Conservation (phyloP, 768 basidiomycete species). For the Lyophyllum semitale region DNA sequence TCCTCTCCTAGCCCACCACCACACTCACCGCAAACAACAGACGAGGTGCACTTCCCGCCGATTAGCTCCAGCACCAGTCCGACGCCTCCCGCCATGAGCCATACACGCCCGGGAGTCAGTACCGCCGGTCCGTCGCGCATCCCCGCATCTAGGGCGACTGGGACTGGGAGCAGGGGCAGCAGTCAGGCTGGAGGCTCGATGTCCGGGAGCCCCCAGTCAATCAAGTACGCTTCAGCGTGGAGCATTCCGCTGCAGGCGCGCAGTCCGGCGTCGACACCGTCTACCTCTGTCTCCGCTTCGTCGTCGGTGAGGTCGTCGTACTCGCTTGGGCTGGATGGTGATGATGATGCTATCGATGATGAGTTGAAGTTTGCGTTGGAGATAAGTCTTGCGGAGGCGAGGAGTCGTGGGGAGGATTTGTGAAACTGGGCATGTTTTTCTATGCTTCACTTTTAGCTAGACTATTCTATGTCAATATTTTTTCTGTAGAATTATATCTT, state of each 20-base stretch:
- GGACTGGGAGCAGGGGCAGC: background rate
- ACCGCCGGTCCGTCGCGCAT: constrained; percentile 20
- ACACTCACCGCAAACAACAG: constrained; percentile 32
- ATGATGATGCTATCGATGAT: constrained; percentile 52
- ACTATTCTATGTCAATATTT: background rate
- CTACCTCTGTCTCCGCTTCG: constrained; percentile 4
- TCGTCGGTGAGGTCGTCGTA: constrained; percentile 14
- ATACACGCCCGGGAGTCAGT: background rate
- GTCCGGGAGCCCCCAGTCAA: constrained; percentile 13
- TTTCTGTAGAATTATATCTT: no score
- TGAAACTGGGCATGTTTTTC: constrained; percentile 4
- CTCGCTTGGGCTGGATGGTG: constrained; percentile 12
- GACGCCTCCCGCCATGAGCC: background rate
- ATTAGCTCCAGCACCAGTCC: constrained; percentile 32
- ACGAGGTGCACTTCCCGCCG: constrained; percentile 13
- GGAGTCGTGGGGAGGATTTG: constrained; percentile 33
- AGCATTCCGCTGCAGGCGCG: constrained; percentile 33
- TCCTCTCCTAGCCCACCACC: constrained; percentile 19
- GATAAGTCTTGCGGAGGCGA: constrained; percentile 72
- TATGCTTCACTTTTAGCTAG: no score
- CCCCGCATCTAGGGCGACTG: constrained; percentile 10
- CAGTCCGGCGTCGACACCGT: background rate
- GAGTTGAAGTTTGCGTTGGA: constrained; percentile 68
- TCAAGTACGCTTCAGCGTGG: constrained; percentile 36
- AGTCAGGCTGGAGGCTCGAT: background rate